Percentiles rank a stretch among this genome's conserved stretches.
phyloP scores from a whole-genome alignment of 129 eudicot species.

The Flaveria brownii region DNA sequence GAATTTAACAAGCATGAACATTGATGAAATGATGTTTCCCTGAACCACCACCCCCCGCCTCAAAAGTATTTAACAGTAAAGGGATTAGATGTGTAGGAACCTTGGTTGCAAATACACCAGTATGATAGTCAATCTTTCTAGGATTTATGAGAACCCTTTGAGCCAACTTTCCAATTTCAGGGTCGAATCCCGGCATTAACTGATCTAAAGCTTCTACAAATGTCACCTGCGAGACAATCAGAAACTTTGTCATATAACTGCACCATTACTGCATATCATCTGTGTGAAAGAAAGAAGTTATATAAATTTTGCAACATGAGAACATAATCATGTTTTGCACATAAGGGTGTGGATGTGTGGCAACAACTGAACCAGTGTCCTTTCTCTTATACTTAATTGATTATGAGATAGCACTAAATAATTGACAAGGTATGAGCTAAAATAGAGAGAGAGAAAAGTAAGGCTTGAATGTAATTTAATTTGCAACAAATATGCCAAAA shows the following conservation, averaged over 20 bases:
- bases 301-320: slow-evolving; percentile 9
- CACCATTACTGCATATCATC: slow-evolving; percentile 2
- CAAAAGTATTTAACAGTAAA: background rate
- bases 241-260: slow-evolving; percentile 19
- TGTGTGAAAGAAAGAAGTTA: background rate
- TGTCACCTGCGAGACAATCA: slow-evolving; percentile 61
- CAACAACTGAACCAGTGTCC: slow-evolving; percentile 1
- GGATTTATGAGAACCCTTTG: slow-evolving; percentile 97
- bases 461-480: slow-evolving; percentile 1
- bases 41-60: background rate
- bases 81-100: slow-evolving; percentile 36
- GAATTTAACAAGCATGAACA: slow-evolving; percentile 4
- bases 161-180: slow-evolving; percentile 96
- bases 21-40: background rate
- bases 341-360: background rate
- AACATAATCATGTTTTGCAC: slow-evolving; percentile 2
- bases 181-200: slow-evolving; percentile 99
- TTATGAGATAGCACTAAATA: slow-evolving; percentile 9
- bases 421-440: background rate
- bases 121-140: slow-evolving; percentile 88
- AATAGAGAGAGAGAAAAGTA: background rate
- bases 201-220: slow-evolving; percentile 98
- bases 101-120: slow-evolving; percentile 99
- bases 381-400: slow-evolving; percentile 8
- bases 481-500: slow-evolving; percentile 2